Base-by-base conservation (phyloP, 179 eudicot species). In the Silene coronaria region DNA sequence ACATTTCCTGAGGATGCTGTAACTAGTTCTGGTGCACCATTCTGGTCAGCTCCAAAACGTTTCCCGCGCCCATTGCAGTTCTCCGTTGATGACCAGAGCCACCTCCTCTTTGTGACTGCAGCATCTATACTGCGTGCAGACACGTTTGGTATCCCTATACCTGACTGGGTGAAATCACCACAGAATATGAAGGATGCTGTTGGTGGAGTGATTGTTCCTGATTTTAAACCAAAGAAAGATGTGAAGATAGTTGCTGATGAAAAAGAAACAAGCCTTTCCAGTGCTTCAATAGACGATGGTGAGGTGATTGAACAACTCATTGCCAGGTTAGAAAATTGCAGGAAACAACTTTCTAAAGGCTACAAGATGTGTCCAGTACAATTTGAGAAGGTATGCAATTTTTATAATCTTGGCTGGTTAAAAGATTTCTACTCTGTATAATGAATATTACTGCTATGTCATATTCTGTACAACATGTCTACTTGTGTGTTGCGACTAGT, bases 21-120 rank as follows among this genome's bases (percentile, higher is more conserved):
- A 27, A 94, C 96, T 62, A 94, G 97, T 77, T 86, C 80, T 30
- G 97, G 97, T 71, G 84, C 93, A 22, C 94, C 89, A 66, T 94
- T 94, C 79, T 94, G 98, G 98, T 94, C 98, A 34, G 97, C 98
- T 21, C 98, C 98, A 4, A 94, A 94, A 79, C 95, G 98, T 48
- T 93, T 90, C 64, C 98, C 98, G n/a, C 91, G 86, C 51, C 93
- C 97, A 8, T 76, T 93, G 83, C 89, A 89, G 82, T 90, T 94
- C 83, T 92, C 94, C 9, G 73, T 80, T 58, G 70, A 81, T 70
- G 98, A 94, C 70, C 76, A 78, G 17, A 84, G 92, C 79, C 92
- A 89, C 78, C 85, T 92, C 51, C 82, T 86, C 38, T 90, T 76
- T 80, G 82, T 92, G 28, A 76, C 82, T 85, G 89, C 98, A 4